Evolutionary conservation across 2,329 filamentous ascomycete species (phyloP).

Genomic region (Paraphoma sp.): DNA sequence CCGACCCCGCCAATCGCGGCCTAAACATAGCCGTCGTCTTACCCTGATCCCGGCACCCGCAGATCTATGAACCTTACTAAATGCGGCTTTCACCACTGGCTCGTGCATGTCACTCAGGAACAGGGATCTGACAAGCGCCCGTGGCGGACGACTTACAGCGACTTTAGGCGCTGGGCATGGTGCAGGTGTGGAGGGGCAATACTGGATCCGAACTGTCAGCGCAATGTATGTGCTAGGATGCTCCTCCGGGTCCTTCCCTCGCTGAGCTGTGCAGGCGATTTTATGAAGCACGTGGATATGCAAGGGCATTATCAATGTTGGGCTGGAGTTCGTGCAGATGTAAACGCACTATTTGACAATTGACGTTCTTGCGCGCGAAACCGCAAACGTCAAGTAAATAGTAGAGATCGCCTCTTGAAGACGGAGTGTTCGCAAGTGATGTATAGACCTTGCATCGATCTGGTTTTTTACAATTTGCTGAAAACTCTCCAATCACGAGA

Average conservation of each 20-base stretch:
- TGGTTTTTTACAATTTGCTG: not conserved
- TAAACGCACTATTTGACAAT: too few relatives aligned
- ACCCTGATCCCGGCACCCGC: constrained; percentile 5
- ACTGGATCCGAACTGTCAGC: constrained; percentile 4
- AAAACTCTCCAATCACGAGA: not conserved
- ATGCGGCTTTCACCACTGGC: constrained; percentile 8
- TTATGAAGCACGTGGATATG: constrained; percentile 1
- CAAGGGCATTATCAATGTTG: not conserved
- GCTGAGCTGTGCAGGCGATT: not conserved
- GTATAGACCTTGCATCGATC: not conserved
- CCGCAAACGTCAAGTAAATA: not conserved
- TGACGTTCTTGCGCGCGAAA: too few relatives aligned
- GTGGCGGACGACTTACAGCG: constrained; percentile 8
- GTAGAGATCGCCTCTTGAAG: not conserved
- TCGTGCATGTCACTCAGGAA: constrained; percentile 8
- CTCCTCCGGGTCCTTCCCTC: not conserved
- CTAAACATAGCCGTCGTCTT: constrained; percentile 12
- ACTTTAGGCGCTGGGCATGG: constrained; percentile 1
- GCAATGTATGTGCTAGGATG: constrained; percentile 1
- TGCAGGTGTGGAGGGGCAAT: not conserved
- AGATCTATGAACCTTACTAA: constrained; percentile 6
- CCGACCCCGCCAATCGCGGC: constrained; percentile 4
- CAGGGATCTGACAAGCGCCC: constrained; percentile 14
- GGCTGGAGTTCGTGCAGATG: not conserved
- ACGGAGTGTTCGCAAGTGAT: not conserved